Conservation (phyloP, 2,329 filamentous ascomycete species). For the Neofusicoccum ribis region DNA sequence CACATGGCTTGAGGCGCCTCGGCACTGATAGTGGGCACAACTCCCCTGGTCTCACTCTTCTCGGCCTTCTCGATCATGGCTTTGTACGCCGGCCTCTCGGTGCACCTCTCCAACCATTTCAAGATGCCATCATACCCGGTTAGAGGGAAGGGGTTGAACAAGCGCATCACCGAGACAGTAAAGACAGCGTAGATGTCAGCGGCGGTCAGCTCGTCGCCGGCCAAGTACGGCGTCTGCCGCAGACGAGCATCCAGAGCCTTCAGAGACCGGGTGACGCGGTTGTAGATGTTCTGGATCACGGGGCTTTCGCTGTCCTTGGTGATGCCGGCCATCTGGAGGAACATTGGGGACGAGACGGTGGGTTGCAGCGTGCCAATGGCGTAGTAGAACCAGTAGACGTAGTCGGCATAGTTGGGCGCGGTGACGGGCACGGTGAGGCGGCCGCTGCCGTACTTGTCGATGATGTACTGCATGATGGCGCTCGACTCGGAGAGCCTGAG, state of each 20-base stretch:
- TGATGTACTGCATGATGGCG: slow-evolving; percentile 64
- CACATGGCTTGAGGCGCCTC: slow-evolving; percentile 9
- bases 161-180: slow-evolving; percentile 61
- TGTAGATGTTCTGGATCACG: slow-evolving; percentile 27
- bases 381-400: slow-evolving; percentile 67
- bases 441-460: slow-evolving; percentile 47
- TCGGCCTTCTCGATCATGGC: slow-evolving; percentile 21
- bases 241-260: slow-evolving; percentile 53
- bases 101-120: slow-evolving; percentile 16
- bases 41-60: slow-evolving; percentile 14
- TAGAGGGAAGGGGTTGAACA: slow-evolving; percentile 43
- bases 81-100: slow-evolving; percentile 16
- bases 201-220: slow-evolving; percentile 61
- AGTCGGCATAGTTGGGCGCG: slow-evolving; percentile 57
- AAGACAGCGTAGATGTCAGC: slow-evolving; percentile 67
- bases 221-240: slow-evolving; percentile 52
- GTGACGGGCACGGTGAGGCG: slow-evolving; percentile 48
- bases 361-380: slow-evolving; percentile 45
- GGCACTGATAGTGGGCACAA: slow-evolving; percentile 7
- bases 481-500: slow-evolving; percentile 60
- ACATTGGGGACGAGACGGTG: slow-evolving; percentile 33
- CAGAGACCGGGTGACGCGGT: slow-evolving; percentile 43
- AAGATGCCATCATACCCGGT: slow-evolving; percentile 31
- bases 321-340: slow-evolving; percentile 28
- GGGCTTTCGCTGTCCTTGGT: slow-evolving; percentile 28